Conservation (phyloP, 169 alveolate species). For the Plasmodium relictum region DNA sequence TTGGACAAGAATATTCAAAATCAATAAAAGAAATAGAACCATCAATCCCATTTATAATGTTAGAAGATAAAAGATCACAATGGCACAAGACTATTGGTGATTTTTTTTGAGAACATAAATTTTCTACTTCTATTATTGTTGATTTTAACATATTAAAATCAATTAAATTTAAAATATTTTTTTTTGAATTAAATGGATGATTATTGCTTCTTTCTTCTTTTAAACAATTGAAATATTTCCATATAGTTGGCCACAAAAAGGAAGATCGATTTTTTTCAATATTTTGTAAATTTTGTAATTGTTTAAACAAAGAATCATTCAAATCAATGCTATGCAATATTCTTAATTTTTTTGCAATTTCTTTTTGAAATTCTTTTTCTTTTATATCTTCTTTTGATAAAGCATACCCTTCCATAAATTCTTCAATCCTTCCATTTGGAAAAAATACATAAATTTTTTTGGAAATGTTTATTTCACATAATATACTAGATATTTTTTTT, state of each 20-base stretch:
- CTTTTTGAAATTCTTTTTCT: constrained; percentile 61
- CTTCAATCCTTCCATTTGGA: constrained; percentile 85
- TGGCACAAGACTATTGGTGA: constrained; percentile 87
- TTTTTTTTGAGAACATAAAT: constrained; percentile 73
- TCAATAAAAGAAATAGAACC: constrained; percentile 79
- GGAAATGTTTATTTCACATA: constrained; percentile 77
- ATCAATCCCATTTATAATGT: constrained; percentile 74
- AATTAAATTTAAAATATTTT: constrained; percentile 28
- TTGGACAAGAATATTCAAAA: constrained; percentile 85
- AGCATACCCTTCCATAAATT: constrained; percentile 83
- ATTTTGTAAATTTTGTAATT: constrained; percentile 58
- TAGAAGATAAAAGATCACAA: constrained; percentile 81
- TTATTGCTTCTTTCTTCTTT: constrained; percentile 19
- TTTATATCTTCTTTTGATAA: constrained; percentile 80
- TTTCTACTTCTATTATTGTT: constrained; percentile 71
- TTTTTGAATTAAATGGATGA: constrained; percentile 27
- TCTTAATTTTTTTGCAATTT: constrained; percentile 80
- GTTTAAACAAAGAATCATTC: constrained; percentile 67
- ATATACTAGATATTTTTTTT: constrained; percentile 76
- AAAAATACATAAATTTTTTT: constrained; percentile 82
- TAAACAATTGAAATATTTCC: constrained; percentile 80
- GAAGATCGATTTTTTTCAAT: constrained; percentile 68
- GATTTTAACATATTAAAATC: constrained; percentile 14
- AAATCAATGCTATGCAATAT: constrained; percentile 74
- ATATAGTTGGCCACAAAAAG: constrained; percentile 80